Base-by-base conservation (phyloP, 2,329 filamentous ascomycete genomes). In the Monosporascus ibericus region DNA sequence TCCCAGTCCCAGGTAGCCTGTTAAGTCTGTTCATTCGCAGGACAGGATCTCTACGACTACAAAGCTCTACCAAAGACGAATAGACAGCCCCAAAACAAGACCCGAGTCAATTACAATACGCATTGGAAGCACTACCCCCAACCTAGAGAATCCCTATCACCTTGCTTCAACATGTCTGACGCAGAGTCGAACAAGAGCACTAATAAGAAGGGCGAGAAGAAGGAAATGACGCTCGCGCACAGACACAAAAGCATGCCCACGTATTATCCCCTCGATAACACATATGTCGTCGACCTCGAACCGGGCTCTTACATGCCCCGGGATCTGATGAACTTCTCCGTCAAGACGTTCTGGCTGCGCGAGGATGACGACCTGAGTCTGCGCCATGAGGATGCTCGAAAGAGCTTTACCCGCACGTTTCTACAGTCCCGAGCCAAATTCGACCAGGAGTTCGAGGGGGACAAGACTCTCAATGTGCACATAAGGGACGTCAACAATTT, bases 271-370 rank as follows among this genome's bases (percentile, higher is more conserved):
- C 2, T 17, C 5, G 42, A 46, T 24, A 24, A 46, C n/a, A 27
- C 15, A 22, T 46, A 30, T 24, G 42, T 17, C 42, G 8, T 54
- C 7, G 25, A 36, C 6, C 52, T 60, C 2, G 4, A 52, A 11
- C 49, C 34, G n/a, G 47, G 49, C 5, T 38, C 37, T 1, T 56
- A 62, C 46, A 55, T 30, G 27, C 47, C 59, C 3, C 53, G 59
- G 2, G 52, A 55, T 9, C 53, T 63, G 2, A 49, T 63, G 5
- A 61, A 63, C 48, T 47, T 48, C 15, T 48, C 55, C 15, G 54
- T 56, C 14, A 48, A 34, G 17, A 22, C 53, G 2, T 63, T 63
- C 30, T 36, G 56, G 30, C 37, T 18, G 18, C 51, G 59, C 7
- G 15, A 44, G 11, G 49, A 51, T 6, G 38, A 15, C 2, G 48